Conservation (phyloP, 345 rosid genomes). For the Kandelia obovata region DNA sequence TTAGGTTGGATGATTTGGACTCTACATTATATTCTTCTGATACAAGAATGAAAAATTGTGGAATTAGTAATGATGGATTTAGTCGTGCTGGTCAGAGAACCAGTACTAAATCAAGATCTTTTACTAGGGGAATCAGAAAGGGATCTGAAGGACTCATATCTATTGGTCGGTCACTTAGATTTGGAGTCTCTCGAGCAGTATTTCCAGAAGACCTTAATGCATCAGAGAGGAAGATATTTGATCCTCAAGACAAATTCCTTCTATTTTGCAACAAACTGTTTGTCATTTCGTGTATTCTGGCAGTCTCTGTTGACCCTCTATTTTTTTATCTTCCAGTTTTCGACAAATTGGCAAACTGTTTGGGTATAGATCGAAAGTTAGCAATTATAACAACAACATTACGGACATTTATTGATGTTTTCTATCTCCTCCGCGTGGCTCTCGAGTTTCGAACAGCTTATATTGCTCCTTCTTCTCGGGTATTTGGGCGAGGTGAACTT, state of each 20-base stretch:
- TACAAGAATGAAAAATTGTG: conserved; percentile 54
- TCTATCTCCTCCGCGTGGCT: conserved; percentile 87
- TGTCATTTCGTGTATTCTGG: conserved; percentile 73
- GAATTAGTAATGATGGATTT: conserved; percentile 66
- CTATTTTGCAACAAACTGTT: conserved; percentile 73
- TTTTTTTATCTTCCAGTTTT: conserved; percentile 92
- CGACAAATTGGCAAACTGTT: conserved; percentile 42
- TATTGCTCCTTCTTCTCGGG: conserved; percentile 94
- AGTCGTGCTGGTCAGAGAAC: conserved; percentile 38
- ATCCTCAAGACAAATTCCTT: conserved; percentile 93
- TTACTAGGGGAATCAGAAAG: conserved; percentile 65
- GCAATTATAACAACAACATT: conserved; percentile 74
- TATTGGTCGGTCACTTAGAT: conserved; percentile 80
- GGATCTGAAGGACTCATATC: conserved; percentile 95
- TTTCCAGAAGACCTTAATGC: conserved; percentile 94
- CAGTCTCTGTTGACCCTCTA: conserved; percentile 89
- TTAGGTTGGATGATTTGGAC: conserved; percentile 94
- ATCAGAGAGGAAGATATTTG: conserved; percentile 82
- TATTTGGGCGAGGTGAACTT: conserved; percentile 96
- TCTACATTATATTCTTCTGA: conserved; percentile 61
- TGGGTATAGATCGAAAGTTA: conserved; percentile 67
- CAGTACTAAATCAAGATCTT: conserved; percentile 59
- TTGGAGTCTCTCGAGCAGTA: conserved; percentile 88
- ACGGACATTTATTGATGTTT: conserved; percentile 69
- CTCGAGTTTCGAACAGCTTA: conserved; percentile 96